Percentiles rank a stretch among this genome's conserved stretches.
phyloP scores from a whole-genome alignment of 345 rosid genomes.

The Erysimum cheiranthoides region DNA sequence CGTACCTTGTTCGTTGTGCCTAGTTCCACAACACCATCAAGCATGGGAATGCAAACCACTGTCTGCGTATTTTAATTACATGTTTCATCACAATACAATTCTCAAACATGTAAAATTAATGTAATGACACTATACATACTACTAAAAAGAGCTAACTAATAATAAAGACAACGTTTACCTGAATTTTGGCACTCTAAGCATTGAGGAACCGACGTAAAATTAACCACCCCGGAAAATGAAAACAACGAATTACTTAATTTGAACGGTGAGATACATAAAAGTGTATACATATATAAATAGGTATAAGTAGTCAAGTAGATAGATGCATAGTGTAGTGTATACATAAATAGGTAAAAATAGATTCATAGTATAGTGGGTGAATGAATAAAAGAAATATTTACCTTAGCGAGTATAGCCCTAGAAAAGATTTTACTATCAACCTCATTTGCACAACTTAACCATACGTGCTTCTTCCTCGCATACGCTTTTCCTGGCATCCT shows the following conservation, averaged over 20 bases:
- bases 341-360: slow-evolving; percentile 11
- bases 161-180: slow-evolving; percentile 15
- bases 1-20: slow-evolving; percentile 79
- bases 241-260: background rate
- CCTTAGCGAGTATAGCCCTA: slow-evolving; percentile 98
- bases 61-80: slow-evolving; percentile 57
- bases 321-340: background rate
- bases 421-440: slow-evolving; percentile 91
- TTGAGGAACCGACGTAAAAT: slow-evolving; percentile 6
- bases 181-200: slow-evolving; percentile 41
- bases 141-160: background rate
- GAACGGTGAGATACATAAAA: background rate
- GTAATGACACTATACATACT: background rate
- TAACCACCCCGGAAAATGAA: slow-evolving; percentile 1
- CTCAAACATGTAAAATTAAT: slow-evolving; percentile 3
- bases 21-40: slow-evolving; percentile 87
- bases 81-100: slow-evolving; percentile 19
- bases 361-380: slow-evolving; percentile 14
- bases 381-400: slow-evolving; percentile 29
- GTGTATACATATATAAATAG: background rate
- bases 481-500: slow-evolving; percentile 98
- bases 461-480: slow-evolving; percentile 74
- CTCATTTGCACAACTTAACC: slow-evolving; percentile 88
- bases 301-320: background rate
- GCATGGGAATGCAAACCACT: slow-evolving; percentile 87